Percentiles rank a stretch among this genome's conserved stretches.
These are phyloP conservation scores for Pseudoneurospora amorphoporcata DNA, from an alignment of 495 filamentous ascomycete genomes.

Conservation along the genomic window DNA sequence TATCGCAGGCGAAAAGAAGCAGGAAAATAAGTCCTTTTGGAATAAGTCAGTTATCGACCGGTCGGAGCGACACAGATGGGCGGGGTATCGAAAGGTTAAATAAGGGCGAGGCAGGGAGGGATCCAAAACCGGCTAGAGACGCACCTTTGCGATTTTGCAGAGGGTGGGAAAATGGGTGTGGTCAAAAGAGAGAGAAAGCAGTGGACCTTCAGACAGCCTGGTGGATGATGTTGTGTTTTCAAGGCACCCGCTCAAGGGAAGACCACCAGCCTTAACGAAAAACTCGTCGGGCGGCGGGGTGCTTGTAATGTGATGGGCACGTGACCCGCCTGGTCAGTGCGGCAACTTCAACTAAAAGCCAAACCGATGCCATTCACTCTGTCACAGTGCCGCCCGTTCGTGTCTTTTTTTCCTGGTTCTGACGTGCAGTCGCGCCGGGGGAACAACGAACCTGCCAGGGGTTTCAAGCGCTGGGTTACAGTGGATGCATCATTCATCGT, in stretches of 20 bases:
- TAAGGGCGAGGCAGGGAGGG: background rate
- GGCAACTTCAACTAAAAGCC: background rate
- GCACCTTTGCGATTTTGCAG: conserved; percentile 15
- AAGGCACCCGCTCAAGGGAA: conserved; percentile 18
- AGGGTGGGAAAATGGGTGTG: conserved; percentile 7
- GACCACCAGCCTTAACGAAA: conserved; percentile 25
- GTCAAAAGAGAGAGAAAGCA: conserved; percentile 20
- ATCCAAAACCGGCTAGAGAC: conserved; percentile 4
- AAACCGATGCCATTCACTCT: background rate
- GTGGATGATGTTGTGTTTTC: conserved; percentile 23
- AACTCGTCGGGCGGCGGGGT: conserved; percentile 30
- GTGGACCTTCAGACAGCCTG: conserved; percentile 16
- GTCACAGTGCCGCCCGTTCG: background rate
- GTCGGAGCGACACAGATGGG: background rate
- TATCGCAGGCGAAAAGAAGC: conserved; percentile 10
- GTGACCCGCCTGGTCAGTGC: conserved; percentile 21
- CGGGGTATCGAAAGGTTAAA: background rate
- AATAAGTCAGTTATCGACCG: background rate
- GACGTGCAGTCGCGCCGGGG: background rate
- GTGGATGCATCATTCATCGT: background rate
- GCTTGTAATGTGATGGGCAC: conserved; percentile 10
- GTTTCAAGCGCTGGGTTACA: background rate
- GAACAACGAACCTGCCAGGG: background rate
- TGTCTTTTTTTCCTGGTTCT: background rate
- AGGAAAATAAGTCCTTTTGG: conserved; percentile 22